A percentile compares a stretch with the other conserved stretches of the same genome.
These are phyloP conservation scores for Elsinoe ampelina DNA, from an alignment of 2,329 filamentous ascomycete genomes.

Conservation along the genomic window DNA sequence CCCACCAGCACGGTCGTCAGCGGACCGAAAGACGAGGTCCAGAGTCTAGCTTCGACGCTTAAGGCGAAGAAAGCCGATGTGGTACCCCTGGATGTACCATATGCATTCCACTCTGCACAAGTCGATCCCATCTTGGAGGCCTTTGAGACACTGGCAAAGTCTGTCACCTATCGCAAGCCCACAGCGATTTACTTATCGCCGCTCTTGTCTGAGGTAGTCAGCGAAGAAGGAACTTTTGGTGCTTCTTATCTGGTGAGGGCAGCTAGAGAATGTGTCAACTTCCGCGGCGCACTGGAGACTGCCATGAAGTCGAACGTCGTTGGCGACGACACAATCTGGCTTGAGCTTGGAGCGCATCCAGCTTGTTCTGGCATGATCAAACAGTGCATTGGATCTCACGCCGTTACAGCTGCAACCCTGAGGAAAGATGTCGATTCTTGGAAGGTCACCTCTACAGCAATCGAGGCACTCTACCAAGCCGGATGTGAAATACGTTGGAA, in stretches of 20 bases:
- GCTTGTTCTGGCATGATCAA: constrained; percentile 38
- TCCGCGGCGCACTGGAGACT: constrained; percentile 19
- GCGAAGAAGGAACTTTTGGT: constrained; percentile 15
- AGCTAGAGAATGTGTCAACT: constrained; percentile 35
- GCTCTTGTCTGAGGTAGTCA: constrained; percentile 20
- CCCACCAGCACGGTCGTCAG: constrained; percentile 20
- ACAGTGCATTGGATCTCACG: constrained; percentile 12
- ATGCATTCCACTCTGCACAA: constrained; percentile 27
- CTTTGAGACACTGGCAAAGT: constrained; percentile 17
- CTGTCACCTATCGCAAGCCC: constrained; percentile 21
- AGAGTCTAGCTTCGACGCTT: background rate
- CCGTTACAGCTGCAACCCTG: background rate
- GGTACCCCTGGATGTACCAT: constrained; percentile 18
- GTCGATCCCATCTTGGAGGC: constrained; percentile 22
- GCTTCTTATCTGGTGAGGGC: constrained; percentile 19
- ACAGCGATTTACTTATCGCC: constrained; percentile 25
- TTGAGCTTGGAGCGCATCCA: constrained; percentile 42
- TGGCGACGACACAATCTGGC: constrained; percentile 29
- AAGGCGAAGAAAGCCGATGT: background rate
- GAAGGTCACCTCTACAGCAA: constrained; percentile 29
- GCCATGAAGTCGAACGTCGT: constrained; percentile 22
- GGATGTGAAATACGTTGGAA: constrained; percentile 53
- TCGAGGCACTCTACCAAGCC: constrained; percentile 48
- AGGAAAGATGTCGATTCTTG: constrained; percentile 28
- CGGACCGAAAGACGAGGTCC: constrained; percentile 16